A percentile compares a stretch with the other conserved stretches of the same genome.
Conservation (phyloP, 148 eudicot species). For the Amaranthus cruentus region DNA sequence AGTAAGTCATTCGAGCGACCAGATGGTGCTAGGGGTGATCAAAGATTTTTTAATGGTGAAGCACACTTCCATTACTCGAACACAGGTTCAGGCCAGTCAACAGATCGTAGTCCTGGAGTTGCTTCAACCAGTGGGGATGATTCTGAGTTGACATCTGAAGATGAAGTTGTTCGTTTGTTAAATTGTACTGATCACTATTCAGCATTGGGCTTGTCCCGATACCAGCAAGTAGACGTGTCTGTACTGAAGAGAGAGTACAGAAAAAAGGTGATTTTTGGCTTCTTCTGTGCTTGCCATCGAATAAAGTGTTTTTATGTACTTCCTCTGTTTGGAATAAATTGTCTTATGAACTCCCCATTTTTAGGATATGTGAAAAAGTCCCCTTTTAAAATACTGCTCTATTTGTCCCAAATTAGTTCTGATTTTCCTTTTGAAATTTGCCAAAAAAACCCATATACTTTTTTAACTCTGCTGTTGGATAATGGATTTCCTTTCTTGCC, state of each 20-base stretch:
- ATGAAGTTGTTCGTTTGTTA: conserved; percentile 82
- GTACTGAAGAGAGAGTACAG: conserved; percentile 77
- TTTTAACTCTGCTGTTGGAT: too few species aligned
- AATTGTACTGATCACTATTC: conserved; percentile 93
- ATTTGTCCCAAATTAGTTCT: too few species aligned
- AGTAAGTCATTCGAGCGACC: conserved; percentile 46
- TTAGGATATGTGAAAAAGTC: too few species aligned
- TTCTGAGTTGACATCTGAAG: conserved; percentile 82
- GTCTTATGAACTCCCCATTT: too few species aligned
- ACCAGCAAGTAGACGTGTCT: conserved; percentile 60
- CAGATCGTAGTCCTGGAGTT: conserved; percentile 57
- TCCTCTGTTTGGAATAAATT: background rate
- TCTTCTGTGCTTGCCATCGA: background rate
- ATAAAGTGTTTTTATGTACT: background rate
- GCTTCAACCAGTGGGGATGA: conserved; percentile 89
- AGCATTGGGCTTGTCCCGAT: conserved; percentile 77
- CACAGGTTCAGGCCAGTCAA: conserved; percentile 41
- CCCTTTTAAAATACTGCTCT: too few species aligned
- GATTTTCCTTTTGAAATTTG: too few species aligned
- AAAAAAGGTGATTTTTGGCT: conserved; percentile 55
- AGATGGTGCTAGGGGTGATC: conserved; percentile 51
- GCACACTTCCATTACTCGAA: conserved; percentile 40
- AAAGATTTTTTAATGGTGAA: conserved; percentile 38
- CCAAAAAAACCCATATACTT: too few species aligned
- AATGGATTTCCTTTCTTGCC: too few species aligned